Base-by-base conservation (phyloP, 805 yeast genomes). In the Candida oleophila region DNA sequence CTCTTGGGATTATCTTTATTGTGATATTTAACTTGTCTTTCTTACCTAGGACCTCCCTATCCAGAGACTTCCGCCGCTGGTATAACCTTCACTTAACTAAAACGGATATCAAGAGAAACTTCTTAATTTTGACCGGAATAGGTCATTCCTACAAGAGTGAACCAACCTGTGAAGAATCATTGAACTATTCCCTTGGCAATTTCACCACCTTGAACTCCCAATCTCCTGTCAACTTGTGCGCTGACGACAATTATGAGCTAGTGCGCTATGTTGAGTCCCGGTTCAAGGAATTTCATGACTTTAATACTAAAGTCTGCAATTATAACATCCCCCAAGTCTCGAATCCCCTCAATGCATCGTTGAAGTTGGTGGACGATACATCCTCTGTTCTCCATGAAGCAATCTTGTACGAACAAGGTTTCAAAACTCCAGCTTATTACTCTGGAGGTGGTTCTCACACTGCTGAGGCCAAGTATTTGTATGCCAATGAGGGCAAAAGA, bases 21-120 rank as follows among this genome's bases (percentile, higher is more conserved):
- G 57, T 80, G 14, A 70, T 78, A 2, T 81, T 87, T 59, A 80
- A 87, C 36, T 69, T 88, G 42, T 80, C 85, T 0, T 90, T 90
- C 60, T 70, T 89, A 14, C 97, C 96, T 1, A 65, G 96, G 47
- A 88, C 97, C 1, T 87, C 96, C 2, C 68, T 89, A 16, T 81
- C 86, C 42, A 70, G 96, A 52, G 97, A 91, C 63, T 80, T 87
- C 56, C 76, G 92, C 55, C 68, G 96, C 42, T 62, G 88, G 52
- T 88, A 89, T 64, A 82, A 84, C 28, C 75, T 82, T 32, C 76
- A 71, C 44, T 60, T 88, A 42, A 83, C 96, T 2, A 76, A 74
- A 46, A 76, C 81, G 8, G 97, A 90, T 51, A 74, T 86, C 25
- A 82, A 86, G 53, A 71, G 96, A 30, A 62, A 80, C 16, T 83